Base-by-base conservation (phyloP, 257 asterid genomes). In the Nicotiana knightiana region DNA sequence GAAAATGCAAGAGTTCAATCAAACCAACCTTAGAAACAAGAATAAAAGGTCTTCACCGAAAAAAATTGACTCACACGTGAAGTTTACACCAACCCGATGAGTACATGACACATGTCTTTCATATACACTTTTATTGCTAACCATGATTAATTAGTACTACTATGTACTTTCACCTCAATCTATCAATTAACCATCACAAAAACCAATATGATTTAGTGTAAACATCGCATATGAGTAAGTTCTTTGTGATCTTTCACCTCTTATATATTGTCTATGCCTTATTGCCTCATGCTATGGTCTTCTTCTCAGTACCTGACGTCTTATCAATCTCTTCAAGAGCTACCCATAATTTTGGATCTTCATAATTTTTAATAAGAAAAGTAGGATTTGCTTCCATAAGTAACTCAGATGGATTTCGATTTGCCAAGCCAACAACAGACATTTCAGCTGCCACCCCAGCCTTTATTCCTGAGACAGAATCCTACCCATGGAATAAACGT, bases 361-460 rank as follows among this genome's bases (percentile, higher is more conserved):
- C 99, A 58, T 91, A 95, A 83, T 93, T 91, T 82, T 91, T 91
- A 75, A 93, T 92, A 65, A 93, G 93, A 84, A 95, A 89, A 51
- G 90, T 76, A 67, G 97, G 97, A 77, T 89, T 92, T 51, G 99
- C 98, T 84, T 86, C 83, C 90, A 85, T 87, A 64, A 95, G 87
- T 32, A 92, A 1, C 15, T 89, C 67, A 6, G 92, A 87, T 9
- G 97, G 98, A 82, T 93, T 95, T 85, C 97, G 81, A 1, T 97
- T 95, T 11, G 92, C 85, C 87, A 95, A 87, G 30, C 98, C 98
- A 67, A 95, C 43, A 11, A 97, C 95, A 16, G 96, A 91, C 88
- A 95, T 68, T 46, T 94, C 93, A n/a, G 98, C 98, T 0, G 97
- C 97, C 79, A 95, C 97, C 70, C 98, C 98, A 4, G 99, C 98